These are phyloP conservation scores for Cytospora paraplurivora DNA, from an alignment of 2,329 filamentous ascomycete species.

Conservation along the genomic window DNA sequence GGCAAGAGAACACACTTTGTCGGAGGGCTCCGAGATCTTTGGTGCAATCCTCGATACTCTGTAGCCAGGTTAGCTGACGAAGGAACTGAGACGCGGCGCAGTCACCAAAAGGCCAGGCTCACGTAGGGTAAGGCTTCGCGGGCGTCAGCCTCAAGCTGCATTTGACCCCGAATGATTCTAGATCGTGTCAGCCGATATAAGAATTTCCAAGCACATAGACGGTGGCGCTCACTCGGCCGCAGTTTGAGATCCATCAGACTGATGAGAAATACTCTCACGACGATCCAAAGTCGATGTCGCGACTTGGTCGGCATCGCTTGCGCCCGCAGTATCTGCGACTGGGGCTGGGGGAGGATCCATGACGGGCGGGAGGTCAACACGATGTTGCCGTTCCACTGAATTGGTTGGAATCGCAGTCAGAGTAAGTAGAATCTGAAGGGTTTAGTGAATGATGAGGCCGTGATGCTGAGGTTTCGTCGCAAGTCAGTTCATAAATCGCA, in stretches of 20 bases:
- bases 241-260: slow-evolving; percentile 69
- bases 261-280: slow-evolving; percentile 62
- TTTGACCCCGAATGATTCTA: slow-evolving; percentile 86
- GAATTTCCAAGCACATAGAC: too few relatives aligned
- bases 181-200: background rate
- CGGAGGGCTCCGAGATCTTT: slow-evolving; percentile 84
- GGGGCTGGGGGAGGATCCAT: slow-evolving; percentile 43
- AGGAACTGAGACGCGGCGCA: background rate
- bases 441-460: background rate
- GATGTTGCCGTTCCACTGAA: background rate
- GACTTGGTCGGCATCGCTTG: slow-evolving; percentile 37
- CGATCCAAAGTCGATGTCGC: slow-evolving; percentile 44
- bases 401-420: background rate
- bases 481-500: background rate
- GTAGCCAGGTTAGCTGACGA: slow-evolving; percentile 28
- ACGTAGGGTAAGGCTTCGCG: slow-evolving; percentile 94
- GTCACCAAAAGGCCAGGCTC: slow-evolving; percentile 37
- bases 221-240: slow-evolving; percentile 63
- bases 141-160: slow-evolving; percentile 90
- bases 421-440: too few relatives aligned
- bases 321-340: slow-evolving; percentile 33
- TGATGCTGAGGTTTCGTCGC: background rate
- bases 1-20: slow-evolving; percentile 86
- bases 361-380: slow-evolving; percentile 13
- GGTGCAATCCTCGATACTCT: slow-evolving; percentile 95